A percentile compares a stretch with the other conserved stretches of the same genome.
These are phyloP conservation scores for Schizophyllum amplum DNA, from an alignment of 1,284 basidiomycete species.

Conservation along the genomic window DNA sequence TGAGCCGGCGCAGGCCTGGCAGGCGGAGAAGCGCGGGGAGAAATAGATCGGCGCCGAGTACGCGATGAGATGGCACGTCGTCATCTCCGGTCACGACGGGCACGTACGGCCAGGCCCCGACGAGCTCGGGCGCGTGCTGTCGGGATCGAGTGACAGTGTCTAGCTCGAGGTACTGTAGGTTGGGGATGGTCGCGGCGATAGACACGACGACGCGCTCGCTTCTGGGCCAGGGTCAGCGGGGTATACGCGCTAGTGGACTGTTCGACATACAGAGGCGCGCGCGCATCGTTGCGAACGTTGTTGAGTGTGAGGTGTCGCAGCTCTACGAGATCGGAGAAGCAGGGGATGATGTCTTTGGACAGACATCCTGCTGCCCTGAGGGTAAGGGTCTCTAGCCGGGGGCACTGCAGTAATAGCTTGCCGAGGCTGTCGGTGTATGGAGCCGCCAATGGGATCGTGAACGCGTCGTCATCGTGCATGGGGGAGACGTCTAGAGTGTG, in stretches of 20 bases:
- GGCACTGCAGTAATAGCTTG: constrained; percentile 39
- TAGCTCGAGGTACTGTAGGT: constrained; percentile 47
- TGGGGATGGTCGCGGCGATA: constrained; percentile 52
- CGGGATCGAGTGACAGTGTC: constrained; percentile 58
- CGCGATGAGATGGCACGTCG: constrained; percentile 49
- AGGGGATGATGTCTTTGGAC: constrained; percentile 39
- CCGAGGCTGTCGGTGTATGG: constrained; percentile 36
- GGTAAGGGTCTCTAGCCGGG: constrained; percentile 40
- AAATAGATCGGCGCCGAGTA: constrained; percentile 46
- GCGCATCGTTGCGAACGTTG: constrained; percentile 44
- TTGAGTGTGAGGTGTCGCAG: constrained; percentile 44
- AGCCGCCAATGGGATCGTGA: constrained; percentile 9
- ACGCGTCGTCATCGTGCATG: constrained; percentile 21
- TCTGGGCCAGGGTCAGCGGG: constrained; percentile 27
- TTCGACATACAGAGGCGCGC: constrained; percentile 47
- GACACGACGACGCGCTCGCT: constrained; percentile 66
- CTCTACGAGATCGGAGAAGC: constrained; percentile 40
- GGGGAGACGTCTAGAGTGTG: constrained; percentile 42
- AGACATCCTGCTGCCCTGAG: constrained; percentile 47
- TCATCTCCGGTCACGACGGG: constrained; percentile 51
- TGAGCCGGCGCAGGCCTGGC: constrained; percentile 49
- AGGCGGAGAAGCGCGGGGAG: constrained; percentile 59
- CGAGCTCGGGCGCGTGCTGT: constrained; percentile 48
- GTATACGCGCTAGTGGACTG: constrained; percentile 6
- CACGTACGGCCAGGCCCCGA: constrained; percentile 43